These are phyloP conservation scores for Globisporangium emineosum DNA, from an alignment of 352 stramenopile genomes.

Conservation along the genomic window DNA sequence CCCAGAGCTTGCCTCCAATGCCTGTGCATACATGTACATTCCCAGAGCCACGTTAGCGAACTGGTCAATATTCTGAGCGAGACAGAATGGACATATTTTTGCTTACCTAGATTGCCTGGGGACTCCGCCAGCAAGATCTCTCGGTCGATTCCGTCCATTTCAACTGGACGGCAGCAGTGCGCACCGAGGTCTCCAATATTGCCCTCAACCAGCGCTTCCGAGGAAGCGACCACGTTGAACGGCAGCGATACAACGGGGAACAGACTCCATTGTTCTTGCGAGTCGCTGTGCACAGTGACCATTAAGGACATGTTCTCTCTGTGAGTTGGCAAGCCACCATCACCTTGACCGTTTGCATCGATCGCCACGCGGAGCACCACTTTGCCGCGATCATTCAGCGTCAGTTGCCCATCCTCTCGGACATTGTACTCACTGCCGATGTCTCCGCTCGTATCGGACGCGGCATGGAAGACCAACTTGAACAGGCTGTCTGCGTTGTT, in stretches of 20 bases:
- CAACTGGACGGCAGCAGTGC: constrained; percentile 67
- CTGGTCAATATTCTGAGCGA: neutral
- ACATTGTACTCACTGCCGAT: constrained; percentile 11
- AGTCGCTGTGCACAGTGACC: constrained; percentile 32
- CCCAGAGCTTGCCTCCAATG: constrained; percentile 83
- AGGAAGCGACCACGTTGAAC: constrained; percentile 29
- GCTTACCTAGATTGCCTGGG: constrained; percentile 60
- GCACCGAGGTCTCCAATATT: constrained; percentile 40
- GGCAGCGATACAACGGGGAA: constrained; percentile 69
- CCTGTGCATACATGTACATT: constrained; percentile 21
- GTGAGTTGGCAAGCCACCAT: too few species aligned
- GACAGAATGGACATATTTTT: constrained; percentile 1
- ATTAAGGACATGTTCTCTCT: constrained; percentile 34
- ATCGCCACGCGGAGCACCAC: constrained; percentile 47
- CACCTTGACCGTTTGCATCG: neutral
- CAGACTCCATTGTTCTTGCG: constrained; percentile 41
- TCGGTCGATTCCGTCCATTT: constrained; percentile 38
- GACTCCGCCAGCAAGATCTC: constrained; percentile 77
- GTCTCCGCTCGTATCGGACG: constrained; percentile 8
- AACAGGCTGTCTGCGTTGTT: constrained; percentile 28
- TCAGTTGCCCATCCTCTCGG: constrained; percentile 31
- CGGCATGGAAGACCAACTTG: constrained; percentile 26
- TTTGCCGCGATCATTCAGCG: constrained; percentile 63
- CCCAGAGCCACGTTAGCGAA: constrained; percentile 1
- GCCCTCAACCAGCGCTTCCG: constrained; percentile 18